A percentile compares a stretch with the other conserved stretches of the same genome.
These are phyloP conservation scores for Colletotrichum euphorbiae DNA, from an alignment of 2,329 filamentous ascomycete species.

Conservation along the genomic window DNA sequence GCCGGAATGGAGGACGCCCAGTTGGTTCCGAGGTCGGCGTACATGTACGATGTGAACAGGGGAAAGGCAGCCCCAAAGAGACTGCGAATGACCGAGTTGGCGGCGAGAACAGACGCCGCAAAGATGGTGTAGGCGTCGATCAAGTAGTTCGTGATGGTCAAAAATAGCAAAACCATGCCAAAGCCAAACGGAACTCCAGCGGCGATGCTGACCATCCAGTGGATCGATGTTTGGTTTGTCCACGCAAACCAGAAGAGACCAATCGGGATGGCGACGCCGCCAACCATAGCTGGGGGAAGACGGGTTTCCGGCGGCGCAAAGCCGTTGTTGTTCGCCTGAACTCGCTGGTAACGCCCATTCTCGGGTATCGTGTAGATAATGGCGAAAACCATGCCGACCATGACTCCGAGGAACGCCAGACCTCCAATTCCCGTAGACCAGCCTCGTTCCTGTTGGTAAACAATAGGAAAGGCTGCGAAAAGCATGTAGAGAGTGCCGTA, in stretches of 20 bases:
- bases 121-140: constrained; percentile 74
- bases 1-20: constrained; percentile 81
- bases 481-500: constrained; percentile 70
- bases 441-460: constrained; percentile 70
- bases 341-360: constrained; percentile 56
- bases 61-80: constrained; percentile 79
- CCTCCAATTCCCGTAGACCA: constrained; percentile 71
- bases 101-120: constrained; percentile 79
- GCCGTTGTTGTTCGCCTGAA: constrained; percentile 54
- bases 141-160: constrained; percentile 65
- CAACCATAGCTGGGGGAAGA: constrained; percentile 65
- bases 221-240: constrained; percentile 62
- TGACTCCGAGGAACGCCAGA: constrained; percentile 75
- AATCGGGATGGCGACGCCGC: constrained; percentile 63
- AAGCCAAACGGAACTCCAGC: constrained; percentile 49
- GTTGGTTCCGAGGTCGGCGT: constrained; percentile 72
- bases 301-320: constrained; percentile 68
- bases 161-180: constrained; percentile 63
- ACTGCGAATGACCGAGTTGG: constrained; percentile 77
- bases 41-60: constrained; percentile 74
- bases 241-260: constrained; percentile 69
- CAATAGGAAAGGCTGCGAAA: constrained; percentile 72
- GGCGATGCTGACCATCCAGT: constrained; percentile 60
- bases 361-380: constrained; percentile 59
- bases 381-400: constrained; percentile 72